These are phyloP conservation scores for Yamadazyma epiphylla DNA, from an alignment of 1,139 yeast species.

Conservation along the genomic window DNA sequence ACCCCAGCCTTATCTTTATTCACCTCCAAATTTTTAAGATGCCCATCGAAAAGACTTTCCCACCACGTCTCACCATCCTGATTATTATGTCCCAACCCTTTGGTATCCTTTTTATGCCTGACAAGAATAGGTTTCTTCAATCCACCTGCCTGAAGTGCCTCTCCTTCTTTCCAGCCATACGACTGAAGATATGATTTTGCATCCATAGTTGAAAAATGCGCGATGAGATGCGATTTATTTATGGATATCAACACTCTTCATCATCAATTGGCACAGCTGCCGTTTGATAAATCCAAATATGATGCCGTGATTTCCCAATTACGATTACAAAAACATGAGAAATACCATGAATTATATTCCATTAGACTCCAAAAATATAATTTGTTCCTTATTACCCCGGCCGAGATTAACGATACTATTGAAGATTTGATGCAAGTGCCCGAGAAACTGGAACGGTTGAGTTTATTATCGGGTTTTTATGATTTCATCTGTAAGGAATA, in stretches of 20 bases:
- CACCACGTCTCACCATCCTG: slow-evolving; percentile 87
- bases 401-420: too few species aligned
- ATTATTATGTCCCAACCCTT: slow-evolving; percentile 77
- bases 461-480: slow-evolving; percentile 17
- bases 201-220: slow-evolving; percentile 48
- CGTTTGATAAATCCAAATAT: too few species aligned
- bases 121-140: slow-evolving; percentile 82
- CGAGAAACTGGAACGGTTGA: slow-evolving; percentile 10
- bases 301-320: too few species aligned
- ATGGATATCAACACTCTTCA: too few species aligned
- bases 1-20: slow-evolving; percentile 22
- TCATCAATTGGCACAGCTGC: too few species aligned
- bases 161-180: slow-evolving; percentile 92
- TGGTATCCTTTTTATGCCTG: slow-evolving; percentile 83
- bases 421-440: slow-evolving; percentile 18
- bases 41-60: slow-evolving; percentile 94
- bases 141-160: slow-evolving; percentile 77
- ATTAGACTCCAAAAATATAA: too few species aligned
- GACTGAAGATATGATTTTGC: slow-evolving; percentile 67
- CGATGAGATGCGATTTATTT: slow-evolving; percentile 3
- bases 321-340: too few species aligned
- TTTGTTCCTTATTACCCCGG: too few species aligned
- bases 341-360: too few species aligned
- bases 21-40: slow-evolving; percentile 74
- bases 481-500: slow-evolving; percentile 13